phyloP scores from a whole-genome alignment of 768 basidiomycete species.

The Dentipellis sp. region DNA sequence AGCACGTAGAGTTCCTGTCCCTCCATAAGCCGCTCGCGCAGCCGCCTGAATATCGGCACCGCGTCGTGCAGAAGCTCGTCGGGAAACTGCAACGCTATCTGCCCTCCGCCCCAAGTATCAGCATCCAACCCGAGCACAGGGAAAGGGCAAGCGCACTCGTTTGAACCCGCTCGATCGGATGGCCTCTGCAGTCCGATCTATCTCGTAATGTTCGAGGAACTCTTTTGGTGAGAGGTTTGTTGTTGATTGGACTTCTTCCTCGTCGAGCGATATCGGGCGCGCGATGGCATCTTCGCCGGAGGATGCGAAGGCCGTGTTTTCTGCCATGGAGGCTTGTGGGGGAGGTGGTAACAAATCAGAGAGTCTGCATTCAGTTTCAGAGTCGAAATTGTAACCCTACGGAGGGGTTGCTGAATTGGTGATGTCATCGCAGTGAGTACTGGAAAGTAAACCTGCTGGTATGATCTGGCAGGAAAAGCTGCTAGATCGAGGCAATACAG shows the following conservation, averaged over 20 bases:
- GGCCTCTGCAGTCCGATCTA: slow-evolving; percentile 52
- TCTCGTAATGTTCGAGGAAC: slow-evolving; percentile 67
- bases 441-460: too few species aligned
- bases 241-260: slow-evolving; percentile 24
- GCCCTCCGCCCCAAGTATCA: neutral
- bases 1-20: slow-evolving; percentile 71
- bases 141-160: slow-evolving; percentile 37
- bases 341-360: neutral
- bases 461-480: too few species aligned
- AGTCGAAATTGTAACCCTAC: too few species aligned
- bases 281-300: slow-evolving; percentile 58
- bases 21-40: slow-evolving; percentile 43
- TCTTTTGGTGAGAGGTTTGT: slow-evolving; percentile 24
- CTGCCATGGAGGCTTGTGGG: slow-evolving; percentile 12
- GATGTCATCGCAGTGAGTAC: too few species aligned
- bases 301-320: slow-evolving; percentile 34
- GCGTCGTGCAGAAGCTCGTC: slow-evolving; percentile 86
- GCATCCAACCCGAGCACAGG: neutral
- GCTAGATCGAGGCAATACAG: too few species aligned
- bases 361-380: too few species aligned
- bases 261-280: slow-evolving; percentile 40
- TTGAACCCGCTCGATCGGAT: slow-evolving; percentile 58
- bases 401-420: too few species aligned
- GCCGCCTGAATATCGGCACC: slow-evolving; percentile 66
- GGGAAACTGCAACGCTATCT: slow-evolving; percentile 93